These are phyloP conservation scores for Leccinum subgranulosum DNA, from an alignment of 768 basidiomycete genomes.

Conservation along the genomic window DNA sequence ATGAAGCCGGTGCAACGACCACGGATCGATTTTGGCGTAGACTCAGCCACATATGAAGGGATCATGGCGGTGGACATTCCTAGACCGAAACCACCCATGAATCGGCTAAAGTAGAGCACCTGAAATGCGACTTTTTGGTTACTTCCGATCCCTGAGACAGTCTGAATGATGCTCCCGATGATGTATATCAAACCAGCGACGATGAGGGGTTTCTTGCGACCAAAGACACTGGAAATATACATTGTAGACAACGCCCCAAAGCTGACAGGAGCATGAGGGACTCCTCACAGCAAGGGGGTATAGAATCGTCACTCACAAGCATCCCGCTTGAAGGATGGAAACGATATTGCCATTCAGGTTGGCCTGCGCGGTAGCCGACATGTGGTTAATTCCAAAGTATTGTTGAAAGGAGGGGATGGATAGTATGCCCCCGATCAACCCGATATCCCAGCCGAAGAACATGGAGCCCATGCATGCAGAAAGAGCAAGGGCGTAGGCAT, in stretches of 20 bases:
- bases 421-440: constrained; percentile 49
- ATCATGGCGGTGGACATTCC: constrained; percentile 51
- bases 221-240: constrained; percentile 40
- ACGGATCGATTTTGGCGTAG: constrained; percentile 43
- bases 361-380: constrained; percentile 35
- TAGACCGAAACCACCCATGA: constrained; percentile 61
- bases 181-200: constrained; percentile 45
- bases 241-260: constrained; percentile 44
- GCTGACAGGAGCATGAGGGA: constrained; percentile 14
- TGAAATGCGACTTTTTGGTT: constrained; percentile 32
- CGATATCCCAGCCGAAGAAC: constrained; percentile 51
- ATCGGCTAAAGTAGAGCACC: constrained; percentile 48
- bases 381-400: constrained; percentile 45
- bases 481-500: constrained; percentile 43
- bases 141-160: constrained; percentile 42
- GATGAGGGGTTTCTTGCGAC: constrained; percentile 45
- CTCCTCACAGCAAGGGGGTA: not conserved
- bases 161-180: constrained; percentile 46
- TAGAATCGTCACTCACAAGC: constrained; percentile 36
- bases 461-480: constrained; percentile 48
- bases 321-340: constrained; percentile 47
- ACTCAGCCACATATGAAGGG: constrained; percentile 52
- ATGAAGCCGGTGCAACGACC: constrained; percentile 49
- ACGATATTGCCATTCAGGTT: constrained; percentile 50
- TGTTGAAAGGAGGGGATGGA: constrained; percentile 44